phyloP scores from a whole-genome alignment of 2,329 filamentous ascomycete genomes.

The Phialophora macrospora region DNA sequence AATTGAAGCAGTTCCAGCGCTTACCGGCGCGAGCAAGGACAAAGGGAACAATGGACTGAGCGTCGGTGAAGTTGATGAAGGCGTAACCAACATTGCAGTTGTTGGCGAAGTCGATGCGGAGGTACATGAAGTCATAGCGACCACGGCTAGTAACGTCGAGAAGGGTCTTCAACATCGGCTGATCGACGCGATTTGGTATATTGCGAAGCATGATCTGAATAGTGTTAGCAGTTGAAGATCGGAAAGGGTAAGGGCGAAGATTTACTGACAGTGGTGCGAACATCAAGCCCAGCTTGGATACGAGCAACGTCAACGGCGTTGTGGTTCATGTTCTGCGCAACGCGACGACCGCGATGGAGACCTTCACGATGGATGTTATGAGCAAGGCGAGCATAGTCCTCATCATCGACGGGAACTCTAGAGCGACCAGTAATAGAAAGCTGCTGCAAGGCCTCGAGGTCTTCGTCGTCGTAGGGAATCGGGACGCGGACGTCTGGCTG shows the following conservation, averaged over 20 bases:
- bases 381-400: slow-evolving; percentile 42
- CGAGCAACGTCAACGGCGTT: slow-evolving; percentile 52
- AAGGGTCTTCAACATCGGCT: slow-evolving; percentile 73
- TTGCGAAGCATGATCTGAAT: slow-evolving; percentile 88
- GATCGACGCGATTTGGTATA: slow-evolving; percentile 87
- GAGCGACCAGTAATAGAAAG: slow-evolving; percentile 49
- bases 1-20: slow-evolving; percentile 78
- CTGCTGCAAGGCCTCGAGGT: slow-evolving; percentile 18
- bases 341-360: slow-evolving; percentile 30
- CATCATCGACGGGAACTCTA: slow-evolving; percentile 46
- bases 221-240: slow-evolving; percentile 21
- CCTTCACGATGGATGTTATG: slow-evolving; percentile 30
- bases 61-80: slow-evolving; percentile 89
- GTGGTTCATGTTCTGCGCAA: slow-evolving; percentile 44
- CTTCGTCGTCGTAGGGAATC: slow-evolving; percentile 25
- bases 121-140: slow-evolving; percentile 92
- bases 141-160: slow-evolving; percentile 79
- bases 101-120: slow-evolving; percentile 86
- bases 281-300: slow-evolving; percentile 67
- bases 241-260: background rate
- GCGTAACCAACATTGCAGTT: slow-evolving; percentile 94
- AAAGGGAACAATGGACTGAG: slow-evolving; percentile 52
- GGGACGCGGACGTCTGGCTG: slow-evolving; percentile 27
- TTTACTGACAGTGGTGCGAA: slow-evolving; percentile 71
- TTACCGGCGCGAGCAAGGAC: slow-evolving; percentile 72